Evolutionary conservation across 805 yeast genomes (phyloP), one percentile per base, ranked within the genome.

Genomic region (Starmera caribaea): DNA sequence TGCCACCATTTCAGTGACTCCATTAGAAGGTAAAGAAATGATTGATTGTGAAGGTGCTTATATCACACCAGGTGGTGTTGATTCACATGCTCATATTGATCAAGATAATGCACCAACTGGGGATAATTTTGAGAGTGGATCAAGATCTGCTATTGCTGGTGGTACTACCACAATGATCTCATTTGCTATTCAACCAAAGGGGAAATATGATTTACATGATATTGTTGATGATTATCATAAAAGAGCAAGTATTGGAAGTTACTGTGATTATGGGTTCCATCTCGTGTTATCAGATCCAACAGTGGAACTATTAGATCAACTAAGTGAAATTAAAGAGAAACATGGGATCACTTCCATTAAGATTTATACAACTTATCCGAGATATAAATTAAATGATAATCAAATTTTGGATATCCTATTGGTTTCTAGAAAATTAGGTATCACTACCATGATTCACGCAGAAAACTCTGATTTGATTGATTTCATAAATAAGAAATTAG

Each of bases 371-470:
- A 66, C 74, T 4, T 70, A 70, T 46, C 70, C 68, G 24, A 58
- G 61, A 16, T 57, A 63, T 41, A 66, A 62, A 42, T 52, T 70
- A 24, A 53, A 54, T 29, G 76, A 70, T 42, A 53, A 58, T 16
- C 66, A 68, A 39, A 44, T 70, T 24, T 44, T 70, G 49, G 60
- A 59, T 16, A 58, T 66, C 5, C 44, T 70, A 45, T 47, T 59
- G 16, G 62, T 60, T 16, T 63, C 67, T 8, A 57, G 74, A 35
- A 59, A 60, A 37, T 47, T 65, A 32, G 64, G 66, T 12, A 60
- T 70, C 48, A 70, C 76, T 8, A 65, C 70, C 1, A 68, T 70
- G 73, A 62, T 69, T 26, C 76, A 70, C 45, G 74, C 76, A n/a
- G 76, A 70, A 46, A 69, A 69, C 49, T 61, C 68, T 36, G 75